These are phyloP conservation scores for Agaricus sinodeliciosus DNA, from an alignment of 768 basidiomycete genomes.

Conservation along the genomic window DNA sequence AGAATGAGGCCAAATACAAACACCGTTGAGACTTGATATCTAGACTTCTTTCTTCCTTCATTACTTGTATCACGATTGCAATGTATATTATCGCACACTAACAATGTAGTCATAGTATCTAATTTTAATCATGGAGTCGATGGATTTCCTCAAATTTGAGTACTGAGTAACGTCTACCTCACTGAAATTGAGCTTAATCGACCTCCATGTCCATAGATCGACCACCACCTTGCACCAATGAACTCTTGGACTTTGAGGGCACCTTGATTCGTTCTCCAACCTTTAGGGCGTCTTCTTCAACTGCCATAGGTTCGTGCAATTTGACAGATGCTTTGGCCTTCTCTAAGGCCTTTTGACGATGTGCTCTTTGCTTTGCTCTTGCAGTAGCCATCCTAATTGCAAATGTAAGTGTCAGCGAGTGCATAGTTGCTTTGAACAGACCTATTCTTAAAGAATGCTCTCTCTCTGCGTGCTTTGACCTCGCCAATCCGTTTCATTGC, in stretches of 20 bases:
- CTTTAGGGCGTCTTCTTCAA: conserved; percentile 24
- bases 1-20: conserved; percentile 95
- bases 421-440: conserved; percentile 19
- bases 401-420: background rate
- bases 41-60: background rate
- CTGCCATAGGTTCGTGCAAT: conserved; percentile 56
- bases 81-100: conserved; percentile 9
- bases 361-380: conserved; percentile 69
- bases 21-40: conserved; percentile 37
- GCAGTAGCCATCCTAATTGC: conserved; percentile 72
- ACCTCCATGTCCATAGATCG: conserved; percentile 90
- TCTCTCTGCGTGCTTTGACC: conserved; percentile 85
- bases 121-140: conserved; percentile 6
- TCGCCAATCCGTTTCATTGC: conserved; percentile 95
- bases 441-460: conserved; percentile 95
- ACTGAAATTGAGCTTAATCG: conserved; percentile 36
- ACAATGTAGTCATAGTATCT: conserved; percentile 13
- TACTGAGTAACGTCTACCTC: background rate
- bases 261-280: conserved; percentile 75
- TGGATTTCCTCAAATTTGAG: background rate
- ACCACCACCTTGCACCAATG: conserved; percentile 77
- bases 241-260: conserved; percentile 53
- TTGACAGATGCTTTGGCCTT: conserved; percentile 53
- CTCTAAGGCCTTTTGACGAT: conserved; percentile 61
- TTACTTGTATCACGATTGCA: conserved; percentile 7